Base-by-base conservation (phyloP, 495 filamentous ascomycete species). In the Lophiostoma macrostomum region DNA sequence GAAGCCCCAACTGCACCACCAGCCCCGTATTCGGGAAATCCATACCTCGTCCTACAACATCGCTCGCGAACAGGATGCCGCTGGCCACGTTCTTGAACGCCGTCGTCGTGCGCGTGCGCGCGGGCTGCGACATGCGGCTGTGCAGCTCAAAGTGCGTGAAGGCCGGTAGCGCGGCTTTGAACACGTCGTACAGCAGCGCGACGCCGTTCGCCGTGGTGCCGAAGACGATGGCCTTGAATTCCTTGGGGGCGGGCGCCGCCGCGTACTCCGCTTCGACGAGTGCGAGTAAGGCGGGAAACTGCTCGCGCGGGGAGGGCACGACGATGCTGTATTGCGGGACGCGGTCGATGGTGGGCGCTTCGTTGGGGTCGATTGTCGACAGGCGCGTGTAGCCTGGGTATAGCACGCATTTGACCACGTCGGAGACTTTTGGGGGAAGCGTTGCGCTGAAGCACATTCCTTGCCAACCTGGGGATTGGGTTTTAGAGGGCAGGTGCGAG, bases 361-460 rank as follows among this genome's bases (percentile, higher is more conserved):
- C 83, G 38, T 80, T 77, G 60, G 73, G 62, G 43, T 81, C 72
- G 32, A 86, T 76, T 13, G 82, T 85, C 2, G 82, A 84, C 29
- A 85, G 79, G 49, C 64, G 76, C 34, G 73, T 76, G 69, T 85
- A 81, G 30, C 75, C 73, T 14, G 72, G 68, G 5, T 70, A 71
- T 40, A 85, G 69, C 20, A 83, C 79, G 25, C 80, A 64, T 30
- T 72, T 74, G 38, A 84, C 73, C 6, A 84, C 80, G 42, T 83
- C 75, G 60, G 78, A 66, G 56, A 86, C 80, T 56, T 83, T 79
- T 4, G 74, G 69, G 10, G 82, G 80, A 28, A 86, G 66, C n/a
- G 83, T 86, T 35, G 83, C 83, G 1, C 81, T 84, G 69, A 86
- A 86, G 53, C 83, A 82, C 82, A 86, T 85, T 40, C 80, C 79